phyloP scores from a whole-genome alignment of 495 filamentous ascomycete species.

The Hypoxylon fuscum region DNA sequence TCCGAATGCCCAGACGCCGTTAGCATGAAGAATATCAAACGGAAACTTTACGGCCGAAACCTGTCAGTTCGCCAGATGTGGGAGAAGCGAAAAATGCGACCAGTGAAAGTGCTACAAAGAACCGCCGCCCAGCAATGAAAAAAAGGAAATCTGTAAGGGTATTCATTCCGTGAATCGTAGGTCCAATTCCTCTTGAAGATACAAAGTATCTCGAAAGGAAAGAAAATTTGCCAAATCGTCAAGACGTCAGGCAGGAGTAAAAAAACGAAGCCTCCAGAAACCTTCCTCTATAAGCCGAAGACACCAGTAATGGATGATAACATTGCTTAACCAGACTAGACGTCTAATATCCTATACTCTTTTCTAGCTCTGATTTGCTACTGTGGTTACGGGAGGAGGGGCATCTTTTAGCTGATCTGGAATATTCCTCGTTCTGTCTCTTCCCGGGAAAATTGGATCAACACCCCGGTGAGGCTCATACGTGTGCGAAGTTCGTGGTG shows the following conservation, averaged over 20 bases:
- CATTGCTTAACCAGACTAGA: slow-evolving; percentile 20
- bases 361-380: slow-evolving; percentile 41
- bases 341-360: slow-evolving; percentile 26
- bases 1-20: slow-evolving; percentile 36
- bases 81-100: slow-evolving; percentile 20
- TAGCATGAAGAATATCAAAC: slow-evolving; percentile 16
- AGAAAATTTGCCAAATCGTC: slow-evolving; percentile 12
- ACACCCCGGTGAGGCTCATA: slow-evolving; percentile 39
- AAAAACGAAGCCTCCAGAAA: slow-evolving; percentile 17
- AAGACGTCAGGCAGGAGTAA: slow-evolving; percentile 9
- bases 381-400: slow-evolving; percentile 43
- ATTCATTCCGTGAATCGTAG: slow-evolving; percentile 32
- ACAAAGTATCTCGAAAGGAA: slow-evolving; percentile 11
- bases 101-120: slow-evolving; percentile 19
- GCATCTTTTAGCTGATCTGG: slow-evolving; percentile 37
- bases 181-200: slow-evolving; percentile 21
- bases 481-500: slow-evolving; percentile 33
- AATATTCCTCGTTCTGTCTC: slow-evolving; percentile 43
- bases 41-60: slow-evolving; percentile 1
- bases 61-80: slow-evolving; percentile 3
- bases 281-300: slow-evolving; percentile 23
- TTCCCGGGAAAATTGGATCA: slow-evolving; percentile 45
- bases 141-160: slow-evolving; percentile 29
- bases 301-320: slow-evolving; percentile 14
- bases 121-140: slow-evolving; percentile 33